Evolutionary conservation across 257 asterid species (phyloP).

Genomic region (Nicotiana benthamiana): DNA sequence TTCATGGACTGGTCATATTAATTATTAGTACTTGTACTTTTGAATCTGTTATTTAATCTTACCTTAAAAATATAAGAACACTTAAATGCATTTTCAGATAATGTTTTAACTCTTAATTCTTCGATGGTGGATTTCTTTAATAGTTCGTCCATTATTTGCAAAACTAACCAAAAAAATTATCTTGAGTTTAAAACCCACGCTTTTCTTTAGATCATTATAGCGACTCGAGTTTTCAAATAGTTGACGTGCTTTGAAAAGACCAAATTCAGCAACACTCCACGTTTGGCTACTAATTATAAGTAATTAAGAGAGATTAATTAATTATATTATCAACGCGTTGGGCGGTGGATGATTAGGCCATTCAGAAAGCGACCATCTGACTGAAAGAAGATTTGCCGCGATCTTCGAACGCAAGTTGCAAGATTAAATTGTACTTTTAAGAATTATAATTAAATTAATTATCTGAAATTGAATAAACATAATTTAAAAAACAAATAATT

Average conservation of each 20-base stretch:
- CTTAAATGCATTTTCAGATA: too few relatives aligned
- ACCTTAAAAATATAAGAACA: too few relatives aligned
- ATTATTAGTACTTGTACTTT: neutral
- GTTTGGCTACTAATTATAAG: neutral
- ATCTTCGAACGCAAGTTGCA: conserved; percentile 2
- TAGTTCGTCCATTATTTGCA: too few relatives aligned
- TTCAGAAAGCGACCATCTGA: neutral
- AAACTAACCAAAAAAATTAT: neutral
- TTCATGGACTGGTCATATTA: neutral
- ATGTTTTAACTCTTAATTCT: too few relatives aligned
- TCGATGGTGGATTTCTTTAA: too few relatives aligned
- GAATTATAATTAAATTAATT: neutral
- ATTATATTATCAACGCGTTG: neutral
- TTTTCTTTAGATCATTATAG: neutral
- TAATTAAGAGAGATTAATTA: neutral
- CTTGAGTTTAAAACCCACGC: neutral
- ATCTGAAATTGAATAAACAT: too few relatives aligned
- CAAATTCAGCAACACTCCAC: neutral
- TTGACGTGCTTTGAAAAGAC: neutral
- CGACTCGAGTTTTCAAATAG: neutral
- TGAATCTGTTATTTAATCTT: neutral
- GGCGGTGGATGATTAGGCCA: neutral
- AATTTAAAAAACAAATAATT: too few relatives aligned
- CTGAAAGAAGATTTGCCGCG: neutral
- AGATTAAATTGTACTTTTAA: neutral